A percentile compares a stretch with the other conserved stretches of the same genome.
Conservation (phyloP, 495 filamentous ascomycete species). For the Patellaria atrata region DNA sequence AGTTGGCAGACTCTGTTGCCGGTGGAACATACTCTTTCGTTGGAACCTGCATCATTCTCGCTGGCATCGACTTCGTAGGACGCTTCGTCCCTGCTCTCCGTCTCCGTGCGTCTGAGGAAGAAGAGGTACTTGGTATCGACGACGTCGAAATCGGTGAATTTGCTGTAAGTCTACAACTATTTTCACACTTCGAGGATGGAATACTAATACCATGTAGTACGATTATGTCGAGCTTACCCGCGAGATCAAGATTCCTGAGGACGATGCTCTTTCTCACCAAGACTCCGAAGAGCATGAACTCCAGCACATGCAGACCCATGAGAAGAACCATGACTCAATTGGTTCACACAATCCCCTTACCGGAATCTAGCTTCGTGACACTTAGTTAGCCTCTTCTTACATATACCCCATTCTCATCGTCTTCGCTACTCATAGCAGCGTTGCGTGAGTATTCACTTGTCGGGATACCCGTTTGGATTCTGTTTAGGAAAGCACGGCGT, state of each 20-base stretch:
- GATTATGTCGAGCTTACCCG: slow-evolving; percentile 90
- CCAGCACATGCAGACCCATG: slow-evolving; percentile 8
- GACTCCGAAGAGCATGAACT: slow-evolving; percentile 7
- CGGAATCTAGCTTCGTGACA: no score
- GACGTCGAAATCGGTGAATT: slow-evolving; percentile 96
- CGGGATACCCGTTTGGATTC: no score
- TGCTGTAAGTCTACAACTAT: slow-evolving; percentile 39
- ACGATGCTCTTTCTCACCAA: slow-evolving; percentile 16
- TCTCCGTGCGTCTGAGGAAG: slow-evolving; percentile 68
- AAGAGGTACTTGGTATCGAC: slow-evolving; percentile 84
- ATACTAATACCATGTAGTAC: slow-evolving; percentile 37
- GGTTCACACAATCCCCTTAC: no score
- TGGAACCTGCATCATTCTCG: slow-evolving; percentile 69
- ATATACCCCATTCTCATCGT: no score
- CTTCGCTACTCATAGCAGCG: no score
- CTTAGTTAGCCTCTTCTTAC: no score
- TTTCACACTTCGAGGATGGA: slow-evolving; percentile 1
- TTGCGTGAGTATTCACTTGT: no score
- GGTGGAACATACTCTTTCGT: slow-evolving; percentile 79
- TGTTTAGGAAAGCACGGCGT: no score
- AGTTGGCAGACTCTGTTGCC: slow-evolving; percentile 73
- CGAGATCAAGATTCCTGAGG: slow-evolving; percentile 40
- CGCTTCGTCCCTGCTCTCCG: slow-evolving; percentile 74
- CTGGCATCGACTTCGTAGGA: slow-evolving; percentile 45
- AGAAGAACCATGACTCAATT: slow-evolving; percentile 20